Evolutionary conservation across 139 green algal genomes (phyloP), one percentile per base, ranked within the genome.

Genomic region (Parachlorella kessleri): DNA sequence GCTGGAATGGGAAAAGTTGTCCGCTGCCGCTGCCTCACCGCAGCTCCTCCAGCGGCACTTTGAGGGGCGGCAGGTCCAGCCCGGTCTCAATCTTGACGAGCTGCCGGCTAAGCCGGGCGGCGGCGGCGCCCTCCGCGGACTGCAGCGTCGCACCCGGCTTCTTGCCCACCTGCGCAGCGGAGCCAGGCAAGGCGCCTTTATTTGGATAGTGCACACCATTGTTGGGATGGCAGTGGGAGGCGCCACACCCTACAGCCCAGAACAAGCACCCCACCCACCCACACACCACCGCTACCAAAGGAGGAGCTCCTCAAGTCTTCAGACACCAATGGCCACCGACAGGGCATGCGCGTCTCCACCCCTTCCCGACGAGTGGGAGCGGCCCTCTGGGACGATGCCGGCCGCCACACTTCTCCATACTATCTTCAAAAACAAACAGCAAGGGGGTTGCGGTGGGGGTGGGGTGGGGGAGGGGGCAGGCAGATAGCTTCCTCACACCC

Each of bases 41-140:
- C 21, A 93, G 75, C 3, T 66, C 6, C 4, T 86, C 81, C 32
- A 82, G 40, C 35, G 70, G 59, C 66, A 37, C 42, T 28, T 53
- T 37, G 55, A 81, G 39, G 21, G 86, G 75, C 10, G 90, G 90
- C 3, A 85, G 37, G 42, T 89, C 78, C 32, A 94, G 66, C n/a
- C 81, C 72, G 7, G 82, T 89, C 35, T 75, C 70, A 14, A 94
- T 87, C 41, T 76, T 81, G 8, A 94, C 88, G 33, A 94, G 76
- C 40, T 85, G 55, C 70, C 79, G 86, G 66, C 79, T 84, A n/a
- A 94, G 83, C 55, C 55, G 77, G 21, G 90, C 90, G 18, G 82
- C 79, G 9, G 77, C 77, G 2, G 37, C 39, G 30, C 81, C 87
- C 70, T 85, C 84, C 40, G 66, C 59, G 39, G 69, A 77, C 8